phyloP scores from a whole-genome alignment of 73 alveolate species.

The Paraurostyla sp. region DNA sequence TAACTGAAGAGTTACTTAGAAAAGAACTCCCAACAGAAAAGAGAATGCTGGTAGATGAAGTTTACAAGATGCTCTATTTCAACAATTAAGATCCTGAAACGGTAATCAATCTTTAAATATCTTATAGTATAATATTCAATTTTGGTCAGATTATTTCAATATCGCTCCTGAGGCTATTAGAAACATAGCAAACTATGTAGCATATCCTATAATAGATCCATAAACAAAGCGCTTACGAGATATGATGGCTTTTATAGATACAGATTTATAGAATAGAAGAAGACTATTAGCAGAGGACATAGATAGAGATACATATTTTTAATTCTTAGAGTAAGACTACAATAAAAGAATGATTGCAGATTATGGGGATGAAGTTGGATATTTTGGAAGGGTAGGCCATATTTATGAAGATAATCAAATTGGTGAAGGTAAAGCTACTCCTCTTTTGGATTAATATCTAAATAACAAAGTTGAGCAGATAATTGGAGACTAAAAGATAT shows the following conservation, averaged over 20 bases:
- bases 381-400: constrained; percentile 3
- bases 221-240: constrained; percentile 56
- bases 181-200: constrained; percentile 85
- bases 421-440: background rate
- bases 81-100: constrained; percentile 87
- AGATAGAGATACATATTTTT: constrained; percentile 52
- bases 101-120: constrained; percentile 14
- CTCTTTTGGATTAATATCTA: background rate
- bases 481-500: constrained; percentile 5
- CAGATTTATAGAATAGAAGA: constrained; percentile 39
- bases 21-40: constrained; percentile 73
- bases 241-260: constrained; percentile 63
- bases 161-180: constrained; percentile 83
- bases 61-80: constrained; percentile 78
- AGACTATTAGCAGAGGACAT: constrained; percentile 14
- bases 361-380: constrained; percentile 44
- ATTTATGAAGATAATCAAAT: background rate
- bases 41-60: constrained; percentile 83
- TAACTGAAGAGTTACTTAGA: constrained; percentile 53
- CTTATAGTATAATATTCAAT: constrained; percentile 74
- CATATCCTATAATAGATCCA: constrained; percentile 82
- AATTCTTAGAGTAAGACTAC: constrained; percentile 64
- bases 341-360: constrained; percentile 51
- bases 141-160: constrained; percentile 84
- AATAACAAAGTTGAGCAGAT: constrained; percentile 22